A percentile compares a stretch with the other conserved stretches of the same genome.
phyloP scores from a whole-genome alignment of 1,284 basidiomycete genomes.

The Sporisorium reilianum region DNA sequence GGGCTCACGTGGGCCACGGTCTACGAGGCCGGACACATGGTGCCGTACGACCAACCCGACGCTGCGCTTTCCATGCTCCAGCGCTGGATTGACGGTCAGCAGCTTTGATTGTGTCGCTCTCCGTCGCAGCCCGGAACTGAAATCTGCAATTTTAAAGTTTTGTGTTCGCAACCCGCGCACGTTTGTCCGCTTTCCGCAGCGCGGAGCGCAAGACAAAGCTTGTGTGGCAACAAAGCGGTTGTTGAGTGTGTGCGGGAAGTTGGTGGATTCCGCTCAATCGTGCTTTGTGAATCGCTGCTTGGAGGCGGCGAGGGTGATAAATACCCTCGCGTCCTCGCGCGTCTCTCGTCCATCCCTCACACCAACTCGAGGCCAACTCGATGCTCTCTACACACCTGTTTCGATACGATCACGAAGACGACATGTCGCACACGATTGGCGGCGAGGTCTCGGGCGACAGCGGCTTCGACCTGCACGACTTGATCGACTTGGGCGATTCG shows the following conservation, averaged over 20 bases:
- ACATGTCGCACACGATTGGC: neutral
- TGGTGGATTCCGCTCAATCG: too few species aligned
- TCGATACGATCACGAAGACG: neutral
- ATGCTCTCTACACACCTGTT: neutral
- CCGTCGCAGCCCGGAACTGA: neutral
- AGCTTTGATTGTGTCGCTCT: conserved; percentile 27
- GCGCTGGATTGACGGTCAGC: conserved; percentile 61
- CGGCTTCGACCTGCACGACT: conserved; percentile 17
- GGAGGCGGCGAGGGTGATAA: too few species aligned
- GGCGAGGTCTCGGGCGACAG: conserved; percentile 13
- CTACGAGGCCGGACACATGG: conserved; percentile 60
- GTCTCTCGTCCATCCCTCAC: neutral
- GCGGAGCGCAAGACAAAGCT: too few species aligned
- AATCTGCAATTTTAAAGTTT: neutral
- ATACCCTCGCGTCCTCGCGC: neutral
- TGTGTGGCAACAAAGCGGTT: too few species aligned
- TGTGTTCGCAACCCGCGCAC: neutral
- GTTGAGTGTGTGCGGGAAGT: too few species aligned
- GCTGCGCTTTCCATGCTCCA: conserved; percentile 61
- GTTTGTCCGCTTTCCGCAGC: too few species aligned
- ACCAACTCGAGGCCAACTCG: neutral
- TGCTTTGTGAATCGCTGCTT: too few species aligned
- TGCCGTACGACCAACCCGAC: conserved; percentile 58
- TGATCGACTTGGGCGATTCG: conserved; percentile 17
- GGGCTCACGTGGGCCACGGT: conserved; percentile 56